A percentile compares a stretch with the other conserved stretches of the same genome.
These are phyloP conservation scores for Diplodia mutila DNA, from an alignment of 2,329 filamentous ascomycete genomes.

Conservation along the genomic window DNA sequence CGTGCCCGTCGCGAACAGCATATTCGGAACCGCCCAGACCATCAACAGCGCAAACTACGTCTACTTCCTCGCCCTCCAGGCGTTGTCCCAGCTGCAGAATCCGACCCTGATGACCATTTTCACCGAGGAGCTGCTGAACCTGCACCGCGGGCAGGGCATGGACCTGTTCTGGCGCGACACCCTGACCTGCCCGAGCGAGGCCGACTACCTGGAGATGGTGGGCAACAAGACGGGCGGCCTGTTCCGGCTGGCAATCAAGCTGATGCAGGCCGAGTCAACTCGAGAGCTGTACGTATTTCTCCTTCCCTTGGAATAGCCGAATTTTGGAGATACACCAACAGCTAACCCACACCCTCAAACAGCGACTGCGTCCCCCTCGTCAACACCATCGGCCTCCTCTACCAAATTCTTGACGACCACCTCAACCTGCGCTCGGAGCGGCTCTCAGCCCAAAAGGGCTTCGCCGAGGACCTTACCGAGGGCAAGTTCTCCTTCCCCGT, in stretches of 20 bases:
- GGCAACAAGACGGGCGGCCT: conserved; percentile 87
- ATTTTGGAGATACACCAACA: too few relatives aligned
- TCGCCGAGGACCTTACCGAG: conserved; percentile 94
- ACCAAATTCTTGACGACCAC: conserved; percentile 93
- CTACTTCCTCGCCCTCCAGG: conserved; percentile 78
- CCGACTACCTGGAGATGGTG: conserved; percentile 94
- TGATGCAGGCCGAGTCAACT: conserved; percentile 78
- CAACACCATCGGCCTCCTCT: conserved; percentile 81
- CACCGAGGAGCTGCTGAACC: conserved; percentile 79
- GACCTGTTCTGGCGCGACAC: conserved; percentile 89
- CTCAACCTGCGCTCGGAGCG: conserved; percentile 68
- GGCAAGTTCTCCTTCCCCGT: conserved; percentile 97
- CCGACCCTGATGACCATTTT: conserved; percentile 69
- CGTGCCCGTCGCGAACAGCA: conserved; percentile 78
- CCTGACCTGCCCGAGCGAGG: conserved; percentile 79
- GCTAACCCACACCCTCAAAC: not conserved
- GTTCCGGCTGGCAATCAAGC: conserved; percentile 80
- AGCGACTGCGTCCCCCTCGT: conserved; percentile 81
- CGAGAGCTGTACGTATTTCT: conserved; percentile 45
- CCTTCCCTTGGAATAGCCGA: too few relatives aligned
- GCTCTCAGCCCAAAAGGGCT: conserved; percentile 72
- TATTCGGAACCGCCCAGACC: conserved; percentile 84
- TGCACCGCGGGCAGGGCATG: conserved; percentile 88
- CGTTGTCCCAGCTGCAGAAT: conserved; percentile 72
- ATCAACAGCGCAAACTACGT: conserved; percentile 92